A percentile compares a stretch with the other conserved stretches of the same genome.
Conservation (phyloP, 2,329 filamentous ascomycete species). For the Verticillium nonalfalfae region DNA sequence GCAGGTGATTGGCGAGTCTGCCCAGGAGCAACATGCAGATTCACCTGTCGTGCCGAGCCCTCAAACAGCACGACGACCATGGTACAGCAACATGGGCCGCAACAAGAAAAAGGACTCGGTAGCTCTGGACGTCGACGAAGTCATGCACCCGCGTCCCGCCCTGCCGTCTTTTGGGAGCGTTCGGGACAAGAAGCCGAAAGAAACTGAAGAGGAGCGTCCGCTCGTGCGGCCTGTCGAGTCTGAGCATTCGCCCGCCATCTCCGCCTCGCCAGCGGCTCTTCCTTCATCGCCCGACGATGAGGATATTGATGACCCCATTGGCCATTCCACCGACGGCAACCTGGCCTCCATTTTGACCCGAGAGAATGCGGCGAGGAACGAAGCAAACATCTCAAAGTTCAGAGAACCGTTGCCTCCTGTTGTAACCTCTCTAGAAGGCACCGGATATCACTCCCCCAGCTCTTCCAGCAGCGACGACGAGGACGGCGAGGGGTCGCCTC, state of each 20-base stretch:
- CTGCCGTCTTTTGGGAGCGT: slow-evolving; percentile 72
- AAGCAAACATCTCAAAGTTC: slow-evolving; percentile 49
- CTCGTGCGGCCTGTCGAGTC: slow-evolving; percentile 48
- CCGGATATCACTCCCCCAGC: slow-evolving; percentile 57
- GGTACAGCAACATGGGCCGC: slow-evolving; percentile 39
- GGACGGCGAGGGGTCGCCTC: slow-evolving; percentile 13
- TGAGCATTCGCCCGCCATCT: slow-evolving; percentile 17
- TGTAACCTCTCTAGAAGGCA: slow-evolving; percentile 62
- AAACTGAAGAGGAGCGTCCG: slow-evolving; percentile 51
- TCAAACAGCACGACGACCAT: slow-evolving; percentile 31
- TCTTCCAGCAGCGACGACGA: slow-evolving; percentile 34
- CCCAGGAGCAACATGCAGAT: slow-evolving; percentile 26
- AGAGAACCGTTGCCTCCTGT: slow-evolving; percentile 64
- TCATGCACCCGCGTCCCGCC: slow-evolving; percentile 69
- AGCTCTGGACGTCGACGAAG: slow-evolving; percentile 52
- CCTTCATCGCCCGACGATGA: slow-evolving; percentile 13
- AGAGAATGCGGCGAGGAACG: slow-evolving; percentile 45
- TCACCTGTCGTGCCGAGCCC: slow-evolving; percentile 32
- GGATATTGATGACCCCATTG: slow-evolving; percentile 24
- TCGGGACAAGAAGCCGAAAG: slow-evolving; percentile 51
- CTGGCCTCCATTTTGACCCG: slow-evolving; percentile 49
- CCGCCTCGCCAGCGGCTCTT: slow-evolving; percentile 16
- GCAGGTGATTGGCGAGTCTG: slow-evolving; percentile 44
- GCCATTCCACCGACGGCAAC: slow-evolving; percentile 53
- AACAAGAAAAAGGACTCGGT: slow-evolving; percentile 44